Evolutionary conservation across 106 monocot genomes (phyloP), one percentile per base, ranked within the genome.

Genomic region (Dactylorhiza incarnata): DNA sequence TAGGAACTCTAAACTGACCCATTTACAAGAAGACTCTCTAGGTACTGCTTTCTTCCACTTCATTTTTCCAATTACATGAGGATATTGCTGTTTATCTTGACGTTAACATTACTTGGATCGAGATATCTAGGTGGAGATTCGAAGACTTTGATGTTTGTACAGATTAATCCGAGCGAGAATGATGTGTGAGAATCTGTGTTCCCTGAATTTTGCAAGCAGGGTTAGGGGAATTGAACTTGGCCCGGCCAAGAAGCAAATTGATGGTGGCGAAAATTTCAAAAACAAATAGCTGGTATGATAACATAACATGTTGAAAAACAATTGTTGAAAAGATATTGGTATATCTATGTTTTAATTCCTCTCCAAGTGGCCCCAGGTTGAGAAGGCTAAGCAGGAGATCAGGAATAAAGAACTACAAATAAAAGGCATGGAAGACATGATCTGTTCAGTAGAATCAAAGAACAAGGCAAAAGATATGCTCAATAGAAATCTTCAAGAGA

Each of bases 1-100:
- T 54, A 95, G 95, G 90, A 95, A 95, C 74, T 95, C 92, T n/a
- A 95, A 95, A 80, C 83, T 95, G 59, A 95, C 95, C 14, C 95
- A 95, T 72, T 85, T 95, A 76, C 85, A 92, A 51, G 90, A 95
- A 78, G 95, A 95, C 68, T 95, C 92, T 72, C 71, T 95, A 77
- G 93, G 95, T 95, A 85, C 37, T 54, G 23, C n/a, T 74, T 16
- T 48, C 13, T 53, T 77, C 22, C 26, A 5, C 25, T 56, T 84
- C 20, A 54, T 61, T 19, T 71, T 17, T 20, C 76, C 5, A 17
- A 10, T 58, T 51, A 25, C 24, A 20, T 23, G 46, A 65, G 56
- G 68, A 53, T 15, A 3, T 43, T 65, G 5, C 7, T 9, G 3
- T 63, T 12, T 45, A n/a, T 70, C 45, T 70, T n/a, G n/a, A 70